Percentiles rank a stretch among this genome's conserved stretches.
Conservation (phyloP, 1,284 basidiomycete species). For the Ustilago hordei region DNA sequence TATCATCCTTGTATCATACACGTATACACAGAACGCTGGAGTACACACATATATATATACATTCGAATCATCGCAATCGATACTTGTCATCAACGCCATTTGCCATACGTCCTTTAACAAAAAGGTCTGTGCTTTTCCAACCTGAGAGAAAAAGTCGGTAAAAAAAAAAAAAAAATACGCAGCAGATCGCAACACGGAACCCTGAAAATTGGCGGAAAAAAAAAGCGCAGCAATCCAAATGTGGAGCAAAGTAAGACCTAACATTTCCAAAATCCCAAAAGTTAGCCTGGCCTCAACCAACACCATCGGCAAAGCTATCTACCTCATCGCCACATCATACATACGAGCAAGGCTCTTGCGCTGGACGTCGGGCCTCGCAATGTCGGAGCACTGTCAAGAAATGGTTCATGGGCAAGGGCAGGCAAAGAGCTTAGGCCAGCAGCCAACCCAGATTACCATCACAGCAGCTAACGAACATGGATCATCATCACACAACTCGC, state of each 20-base stretch:
- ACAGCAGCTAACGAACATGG: conserved; percentile 13
- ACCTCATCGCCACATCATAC: not conserved
- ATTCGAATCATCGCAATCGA: too few relatives aligned
- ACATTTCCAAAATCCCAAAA: not conserved
- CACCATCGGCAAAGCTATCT: not conserved
- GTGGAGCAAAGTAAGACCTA: conserved; percentile 2
- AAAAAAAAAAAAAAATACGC: not conserved
- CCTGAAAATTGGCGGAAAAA: not conserved
- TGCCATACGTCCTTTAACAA: too few relatives aligned
- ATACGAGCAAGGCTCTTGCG: not conserved
- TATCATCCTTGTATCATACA: too few relatives aligned
- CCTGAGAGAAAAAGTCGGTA: not conserved
- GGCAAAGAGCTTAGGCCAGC: not conserved
- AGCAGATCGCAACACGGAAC: not conserved
- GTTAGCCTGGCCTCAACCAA: not conserved
- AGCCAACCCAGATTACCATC: conserved; percentile 28
- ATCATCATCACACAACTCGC: not conserved
- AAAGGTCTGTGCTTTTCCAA: conserved; percentile 2
- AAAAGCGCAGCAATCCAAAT: not conserved
- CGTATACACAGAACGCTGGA: too few relatives aligned
- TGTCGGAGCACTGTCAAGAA: not conserved
- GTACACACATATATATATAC: too few relatives aligned
- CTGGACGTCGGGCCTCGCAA: not conserved
- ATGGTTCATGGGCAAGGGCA: not conserved
- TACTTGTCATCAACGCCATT: too few relatives aligned